phyloP scores from a whole-genome alignment of 495 filamentous ascomycete genomes.

The Friedmanniomyces simplex region DNA sequence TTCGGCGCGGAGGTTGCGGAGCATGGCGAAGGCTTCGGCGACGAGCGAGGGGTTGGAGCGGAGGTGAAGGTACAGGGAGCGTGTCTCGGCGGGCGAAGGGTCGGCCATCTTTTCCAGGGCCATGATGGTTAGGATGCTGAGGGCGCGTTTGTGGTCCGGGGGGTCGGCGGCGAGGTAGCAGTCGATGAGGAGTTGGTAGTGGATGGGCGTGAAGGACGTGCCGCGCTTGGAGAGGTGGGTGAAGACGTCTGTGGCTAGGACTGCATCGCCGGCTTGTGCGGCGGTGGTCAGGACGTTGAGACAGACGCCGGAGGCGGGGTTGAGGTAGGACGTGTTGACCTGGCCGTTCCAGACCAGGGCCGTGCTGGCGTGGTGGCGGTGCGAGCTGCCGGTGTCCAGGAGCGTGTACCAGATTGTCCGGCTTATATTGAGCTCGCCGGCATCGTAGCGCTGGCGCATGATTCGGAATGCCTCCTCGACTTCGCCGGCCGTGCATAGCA shows the following conservation, averaged over 20 bases:
- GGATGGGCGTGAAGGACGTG: conserved; percentile 45
- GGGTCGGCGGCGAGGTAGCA: conserved; percentile 45
- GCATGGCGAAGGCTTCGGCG: conserved; percentile 40
- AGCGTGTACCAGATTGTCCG: conserved; percentile 54
- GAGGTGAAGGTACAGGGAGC: conserved; percentile 44
- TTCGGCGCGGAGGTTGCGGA: conserved; percentile 42
- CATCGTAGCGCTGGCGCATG: conserved; percentile 43
- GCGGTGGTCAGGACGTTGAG: conserved; percentile 59
- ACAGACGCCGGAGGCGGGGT: conserved; percentile 55
- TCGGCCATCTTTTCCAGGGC: conserved; percentile 42
- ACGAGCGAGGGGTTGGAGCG: conserved; percentile 24
- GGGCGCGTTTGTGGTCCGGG: conserved; percentile 31
- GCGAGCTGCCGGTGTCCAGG: conserved; percentile 54
- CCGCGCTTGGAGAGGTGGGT: conserved; percentile 39
- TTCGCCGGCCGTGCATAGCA: conserved; percentile 58
- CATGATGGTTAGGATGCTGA: conserved; percentile 57
- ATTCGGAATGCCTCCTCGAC: conserved; percentile 63
- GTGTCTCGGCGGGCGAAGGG: conserved; percentile 44
- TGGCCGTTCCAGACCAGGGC: conserved; percentile 52
- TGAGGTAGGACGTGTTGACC: conserved; percentile 48
- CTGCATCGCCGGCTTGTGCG: conserved; percentile 51
- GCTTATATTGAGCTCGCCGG: conserved; percentile 38
- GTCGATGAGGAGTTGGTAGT: conserved; percentile 69
- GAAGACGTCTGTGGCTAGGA: conserved; percentile 57
- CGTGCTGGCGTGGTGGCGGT: conserved; percentile 33